These are phyloP conservation scores for Lobosporangium transversale DNA, from an alignment of 192 early-diverging fungal species.

Conservation along the genomic window DNA sequence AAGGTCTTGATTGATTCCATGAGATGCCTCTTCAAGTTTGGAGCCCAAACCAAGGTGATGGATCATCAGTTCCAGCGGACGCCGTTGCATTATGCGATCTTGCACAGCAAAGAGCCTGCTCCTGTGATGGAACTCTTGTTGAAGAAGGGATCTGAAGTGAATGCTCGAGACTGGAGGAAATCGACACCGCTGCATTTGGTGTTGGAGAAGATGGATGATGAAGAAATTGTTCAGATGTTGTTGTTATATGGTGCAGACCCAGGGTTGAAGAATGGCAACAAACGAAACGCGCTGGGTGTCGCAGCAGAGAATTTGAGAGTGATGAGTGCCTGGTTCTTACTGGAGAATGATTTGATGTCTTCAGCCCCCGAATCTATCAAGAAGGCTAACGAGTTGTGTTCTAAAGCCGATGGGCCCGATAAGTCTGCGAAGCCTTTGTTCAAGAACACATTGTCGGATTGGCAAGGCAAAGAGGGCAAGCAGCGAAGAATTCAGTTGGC, in stretches of 20 bases:
- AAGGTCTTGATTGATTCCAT: constrained; percentile 38
- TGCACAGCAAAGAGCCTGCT: constrained; percentile 33
- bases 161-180: constrained; percentile 29
- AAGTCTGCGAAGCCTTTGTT: constrained; percentile 43
- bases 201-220: constrained; percentile 42
- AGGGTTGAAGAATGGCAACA: constrained; percentile 21
- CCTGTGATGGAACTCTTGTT: constrained; percentile 44
- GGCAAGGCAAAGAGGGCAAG: constrained; percentile 45
- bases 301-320: constrained; percentile 42
- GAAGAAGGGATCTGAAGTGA: constrained; percentile 44
- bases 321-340: constrained; percentile 48
- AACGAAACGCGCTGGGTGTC: constrained; percentile 31
- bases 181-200: constrained; percentile 35
- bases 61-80: constrained; percentile 26
- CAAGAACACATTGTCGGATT: constrained; percentile 50
- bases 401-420: constrained; percentile 48
- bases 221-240: constrained; percentile 49
- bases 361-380: constrained; percentile 45
- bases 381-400: constrained; percentile 35
- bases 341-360: constrained; percentile 51
- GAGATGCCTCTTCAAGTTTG: constrained; percentile 27
- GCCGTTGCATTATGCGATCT: constrained; percentile 36
- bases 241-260: constrained; percentile 47
- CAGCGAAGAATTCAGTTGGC: constrained; percentile 37
- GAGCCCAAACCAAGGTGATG: constrained; percentile 25